These are phyloP conservation scores for Neodidymelliopsis sp. DNA, from an alignment of 2,329 filamentous ascomycete genomes.

Conservation along the genomic window DNA sequence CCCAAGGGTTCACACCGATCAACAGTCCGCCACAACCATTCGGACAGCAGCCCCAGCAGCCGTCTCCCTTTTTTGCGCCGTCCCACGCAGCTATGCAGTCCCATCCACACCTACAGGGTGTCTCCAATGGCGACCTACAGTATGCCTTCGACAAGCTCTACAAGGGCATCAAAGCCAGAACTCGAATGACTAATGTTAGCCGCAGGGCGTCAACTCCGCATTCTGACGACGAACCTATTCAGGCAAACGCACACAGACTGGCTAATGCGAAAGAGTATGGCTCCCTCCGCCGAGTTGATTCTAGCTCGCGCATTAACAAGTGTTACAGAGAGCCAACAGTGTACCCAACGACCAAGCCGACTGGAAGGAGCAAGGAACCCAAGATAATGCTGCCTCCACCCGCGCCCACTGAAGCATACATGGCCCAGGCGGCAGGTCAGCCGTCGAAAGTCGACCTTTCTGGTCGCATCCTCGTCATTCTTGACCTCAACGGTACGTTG, in stretches of 20 bases:
- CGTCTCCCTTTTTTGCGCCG: conserved; percentile 23
- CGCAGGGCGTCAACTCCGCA: conserved; percentile 26
- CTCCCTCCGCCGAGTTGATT: conserved; percentile 19
- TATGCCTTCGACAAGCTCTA: conserved; percentile 28
- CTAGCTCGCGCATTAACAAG: conserved; percentile 33
- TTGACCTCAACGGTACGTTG: conserved; percentile 94
- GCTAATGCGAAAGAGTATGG: conserved; percentile 29
- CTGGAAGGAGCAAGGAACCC: conserved; percentile 28
- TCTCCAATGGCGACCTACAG: conserved; percentile 29
- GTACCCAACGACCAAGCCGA: conserved; percentile 5
- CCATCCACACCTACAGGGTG: conserved; percentile 18
- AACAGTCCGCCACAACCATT: conserved; percentile 19
- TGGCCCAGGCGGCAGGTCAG: conserved; percentile 58
- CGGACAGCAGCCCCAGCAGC: conserved; percentile 18
- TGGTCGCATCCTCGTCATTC: conserved; percentile 76
- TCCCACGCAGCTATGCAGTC: conserved; percentile 22
- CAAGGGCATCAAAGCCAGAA: conserved; percentile 18
- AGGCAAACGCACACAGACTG: conserved; percentile 8
- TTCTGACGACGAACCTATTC: conserved; percentile 8
- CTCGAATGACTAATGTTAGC: conserved; percentile 21
- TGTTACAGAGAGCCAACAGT: conserved; percentile 17
- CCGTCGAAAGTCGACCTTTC: conserved; percentile 51
- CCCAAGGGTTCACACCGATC: conserved; percentile 15
- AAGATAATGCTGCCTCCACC: conserved; percentile 60
- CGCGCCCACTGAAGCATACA: conserved; percentile 66